Base-by-base conservation (phyloP, 495 filamentous ascomycete species). In the Zalerion maritima region DNA sequence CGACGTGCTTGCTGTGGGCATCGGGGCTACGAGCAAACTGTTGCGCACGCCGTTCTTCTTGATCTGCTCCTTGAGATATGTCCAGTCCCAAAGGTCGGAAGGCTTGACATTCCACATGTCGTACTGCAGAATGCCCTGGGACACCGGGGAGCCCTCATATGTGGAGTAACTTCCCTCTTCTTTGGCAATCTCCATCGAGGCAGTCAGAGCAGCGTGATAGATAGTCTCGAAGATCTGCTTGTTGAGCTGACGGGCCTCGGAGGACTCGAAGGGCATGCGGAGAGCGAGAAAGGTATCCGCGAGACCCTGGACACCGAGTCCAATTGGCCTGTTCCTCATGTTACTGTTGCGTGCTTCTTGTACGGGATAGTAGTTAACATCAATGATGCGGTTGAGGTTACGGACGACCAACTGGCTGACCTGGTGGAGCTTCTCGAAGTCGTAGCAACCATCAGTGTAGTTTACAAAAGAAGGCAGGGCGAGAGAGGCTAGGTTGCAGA, bases 151-250 rank as follows among this genome's bases (percentile, higher is more conserved):
- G 31, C 89, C 89, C 42, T 84, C 67, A 47, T 94, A 97, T 4
- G 81, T 85, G 41, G 77, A 66, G 55, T 97, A 97, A 5, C 84
- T 41, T 14, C 91, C 91, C 20, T 77, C 53, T 32, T 78, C 58
- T 65, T 81, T 78, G 35, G 89, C 83, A 30, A 96, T 54, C 12
- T 93, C 73, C 40, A 75, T 74, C 4, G 89, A 97, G 14, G 82
- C 77, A 22, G 84, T 92, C 32, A 97, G 61, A 34, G 83, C 84
- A 50, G 75, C 89, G 52, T 97, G 89, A 61, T 97, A 97, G 59
- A 97, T 94, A 22, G 89, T 97, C 71, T 97, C 89, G 46, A 97
- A 97, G 51, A 97, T 94, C 55, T 96, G 84, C 44, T 78, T 87
- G 68, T 97, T 97, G 44, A 97, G 70, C 46, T 87, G 70, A 40